Evolutionary conservation across 169 alveolate genomes (phyloP).

Genomic region (Ichthyophthirius multifiliis): DNA sequence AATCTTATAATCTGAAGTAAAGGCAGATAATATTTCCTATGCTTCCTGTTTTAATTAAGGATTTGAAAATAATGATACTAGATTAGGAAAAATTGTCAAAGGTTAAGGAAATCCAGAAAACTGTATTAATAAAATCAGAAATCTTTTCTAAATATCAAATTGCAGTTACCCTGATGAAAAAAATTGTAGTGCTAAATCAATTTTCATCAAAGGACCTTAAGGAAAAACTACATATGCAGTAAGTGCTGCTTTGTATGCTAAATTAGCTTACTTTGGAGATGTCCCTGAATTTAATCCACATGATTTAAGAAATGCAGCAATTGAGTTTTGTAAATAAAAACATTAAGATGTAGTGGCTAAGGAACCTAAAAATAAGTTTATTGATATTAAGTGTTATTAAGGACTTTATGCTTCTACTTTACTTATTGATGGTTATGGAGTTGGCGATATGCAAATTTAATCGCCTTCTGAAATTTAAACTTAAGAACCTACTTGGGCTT

Average conservation of each 20-base stretch:
- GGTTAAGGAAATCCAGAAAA: too few species aligned
- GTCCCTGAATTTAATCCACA: background rate
- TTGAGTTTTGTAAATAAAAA: background rate
- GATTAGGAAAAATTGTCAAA: too few species aligned
- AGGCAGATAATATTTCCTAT: too few species aligned
- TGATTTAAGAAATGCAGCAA: background rate
- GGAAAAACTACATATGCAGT: background rate
- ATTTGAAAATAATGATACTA: too few species aligned
- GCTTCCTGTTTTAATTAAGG: too few species aligned
- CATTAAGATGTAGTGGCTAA: background rate
- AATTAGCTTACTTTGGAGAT: background rate
- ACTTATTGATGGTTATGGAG: slow-evolving; percentile 13
- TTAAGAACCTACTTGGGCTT: slow-evolving; percentile 35
- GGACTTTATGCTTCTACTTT: slow-evolving; percentile 13
- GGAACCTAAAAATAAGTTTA: slow-evolving; percentile 7
- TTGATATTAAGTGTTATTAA: slow-evolving; percentile 4
- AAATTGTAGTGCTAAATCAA: too few species aligned
- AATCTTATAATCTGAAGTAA: too few species aligned
- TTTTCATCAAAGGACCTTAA: too few species aligned
- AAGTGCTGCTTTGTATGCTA: background rate
- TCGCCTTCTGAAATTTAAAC: slow-evolving; percentile 18
- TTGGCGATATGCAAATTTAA: background rate
- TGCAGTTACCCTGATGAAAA: too few species aligned
- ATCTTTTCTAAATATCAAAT: too few species aligned
- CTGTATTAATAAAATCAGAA: too few species aligned